Base-by-base conservation (phyloP, 805 yeast genomes). In the Ogataea trehalophila region DNA sequence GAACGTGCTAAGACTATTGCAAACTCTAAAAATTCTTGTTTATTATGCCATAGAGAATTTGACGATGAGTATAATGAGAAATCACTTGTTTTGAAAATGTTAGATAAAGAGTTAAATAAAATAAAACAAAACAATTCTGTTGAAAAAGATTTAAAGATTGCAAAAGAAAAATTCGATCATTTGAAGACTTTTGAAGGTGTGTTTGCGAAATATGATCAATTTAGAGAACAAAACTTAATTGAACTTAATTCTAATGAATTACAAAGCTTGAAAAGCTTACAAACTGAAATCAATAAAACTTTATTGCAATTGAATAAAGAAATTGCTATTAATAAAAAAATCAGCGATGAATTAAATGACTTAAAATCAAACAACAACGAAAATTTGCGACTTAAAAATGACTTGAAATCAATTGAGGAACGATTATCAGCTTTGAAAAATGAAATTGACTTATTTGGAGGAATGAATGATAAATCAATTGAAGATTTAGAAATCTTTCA, bases 1-100 rank as follows among this genome's bases (percentile, higher is more conserved):
- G 65, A 73, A 20, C 79, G 78, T 39, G 97, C 97, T 0, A 65
- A 86, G 11, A 76, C 79, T 31, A 63, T 76, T 37, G 94, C 95
- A 0, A 67, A 78, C 26, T 58, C 61, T 4, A 73, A 76, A 8
- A 74, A 81, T 11, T 71, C 77, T 42, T 92, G 97, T 64, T 68
- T 83, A 39, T 68, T 91, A 39, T 92, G 98, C 63, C 77, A 78
- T 17, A 72, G 95, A 43, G 71, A 75, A 13, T 86, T 90, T 65
- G 76, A 76, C 15, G 70, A 68, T 9, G 57, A 59, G 1, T 33
- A 20, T 20, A 64, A 48, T n/a, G 49, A 57, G 34, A 51, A 48
- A 33, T 49, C 53, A 41, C 29, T 50, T 41, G 51, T 65, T 56
- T 46, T 52, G 39, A 56, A 55, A 18, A 41, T 59, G 23, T 49